These are phyloP conservation scores for Mycena crocata DNA, from an alignment of 768 basidiomycete genomes.

Conservation along the genomic window DNA sequence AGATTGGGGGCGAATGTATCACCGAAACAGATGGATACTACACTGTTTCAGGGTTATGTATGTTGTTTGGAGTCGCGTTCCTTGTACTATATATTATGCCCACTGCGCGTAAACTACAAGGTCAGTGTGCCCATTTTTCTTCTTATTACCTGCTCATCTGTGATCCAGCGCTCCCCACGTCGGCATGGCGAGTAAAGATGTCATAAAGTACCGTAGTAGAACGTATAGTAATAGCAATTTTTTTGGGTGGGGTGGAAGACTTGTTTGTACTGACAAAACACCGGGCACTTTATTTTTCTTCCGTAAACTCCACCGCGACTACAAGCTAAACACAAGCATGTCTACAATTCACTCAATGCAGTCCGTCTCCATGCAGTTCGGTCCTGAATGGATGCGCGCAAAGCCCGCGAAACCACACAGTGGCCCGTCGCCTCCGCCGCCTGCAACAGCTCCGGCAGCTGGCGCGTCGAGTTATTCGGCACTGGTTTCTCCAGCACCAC, in stretches of 20 bases:
- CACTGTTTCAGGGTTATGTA: constrained; percentile 82
- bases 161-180: constrained; percentile 69
- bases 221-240: constrained; percentile 4
- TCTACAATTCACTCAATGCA: constrained; percentile 53
- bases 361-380: constrained; percentile 82
- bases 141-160: constrained; percentile 19
- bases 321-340: constrained; percentile 42
- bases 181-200: constrained; percentile 78
- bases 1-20: constrained; percentile 82
- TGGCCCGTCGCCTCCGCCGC: constrained; percentile 73
- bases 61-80: constrained; percentile 78
- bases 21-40: constrained; percentile 95
- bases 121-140: constrained; percentile 55
- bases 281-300: constrained; percentile 10
- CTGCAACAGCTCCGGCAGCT: constrained; percentile 53
- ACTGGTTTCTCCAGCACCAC: constrained; percentile 67
- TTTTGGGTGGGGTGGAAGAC: not conserved
- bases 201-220: constrained; percentile 39
- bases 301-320: constrained; percentile 24
- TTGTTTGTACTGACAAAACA: constrained; percentile 18
- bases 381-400: constrained; percentile 93
- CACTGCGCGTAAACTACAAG: constrained; percentile 86
- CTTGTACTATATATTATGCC: constrained; percentile 85
- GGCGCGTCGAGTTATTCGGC: constrained; percentile 78
- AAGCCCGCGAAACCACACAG: constrained; percentile 73